Percentiles rank a stretch among this genome's conserved stretches.
These are phyloP conservation scores for Diplodia seriata DNA, from an alignment of 2,329 filamentous ascomycete species.

Conservation along the genomic window DNA sequence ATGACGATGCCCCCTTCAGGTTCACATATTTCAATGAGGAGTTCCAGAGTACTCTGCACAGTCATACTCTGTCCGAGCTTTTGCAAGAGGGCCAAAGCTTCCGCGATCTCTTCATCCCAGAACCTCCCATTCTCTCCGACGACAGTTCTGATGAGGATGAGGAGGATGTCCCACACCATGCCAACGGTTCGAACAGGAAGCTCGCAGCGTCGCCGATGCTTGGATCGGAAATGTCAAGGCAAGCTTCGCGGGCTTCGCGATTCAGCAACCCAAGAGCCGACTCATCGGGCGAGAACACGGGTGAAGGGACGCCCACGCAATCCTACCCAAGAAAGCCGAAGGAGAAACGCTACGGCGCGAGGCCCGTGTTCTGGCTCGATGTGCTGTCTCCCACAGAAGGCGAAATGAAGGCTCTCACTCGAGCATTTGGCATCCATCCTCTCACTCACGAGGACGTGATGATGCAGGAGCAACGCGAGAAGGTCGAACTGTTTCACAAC, in stretches of 20 bases:
- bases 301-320: conserved; percentile 56
- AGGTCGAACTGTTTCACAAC: conserved; percentile 94
- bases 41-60: conserved; percentile 93
- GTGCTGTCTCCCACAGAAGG: conserved; percentile 87
- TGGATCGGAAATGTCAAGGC: conserved; percentile 12
- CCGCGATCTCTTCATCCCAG: conserved; percentile 86
- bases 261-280: conserved; percentile 37
- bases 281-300: conserved; percentile 53
- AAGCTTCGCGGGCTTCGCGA: conserved; percentile 21
- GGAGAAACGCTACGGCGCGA: conserved; percentile 67
- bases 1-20: conserved; percentile 89
- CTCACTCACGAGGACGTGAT: conserved; percentile 96
- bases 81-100: conserved; percentile 86
- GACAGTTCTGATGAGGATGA: conserved; percentile 72
- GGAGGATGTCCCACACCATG: not conserved
- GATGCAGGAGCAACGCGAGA: conserved; percentile 95
- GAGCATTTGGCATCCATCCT: conserved; percentile 94
- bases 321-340: conserved; percentile 41
- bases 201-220: conserved; percentile 5
- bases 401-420: conserved; percentile 93
- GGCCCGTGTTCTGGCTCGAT: conserved; percentile 97
- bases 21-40: conserved; percentile 99
- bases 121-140: conserved; percentile 67
- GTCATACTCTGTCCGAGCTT: conserved; percentile 91
- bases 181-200: not conserved